These are phyloP conservation scores for Xerocomus brunneocitrinus DNA, from an alignment of 768 basidiomycete genomes.

Conservation along the genomic window DNA sequence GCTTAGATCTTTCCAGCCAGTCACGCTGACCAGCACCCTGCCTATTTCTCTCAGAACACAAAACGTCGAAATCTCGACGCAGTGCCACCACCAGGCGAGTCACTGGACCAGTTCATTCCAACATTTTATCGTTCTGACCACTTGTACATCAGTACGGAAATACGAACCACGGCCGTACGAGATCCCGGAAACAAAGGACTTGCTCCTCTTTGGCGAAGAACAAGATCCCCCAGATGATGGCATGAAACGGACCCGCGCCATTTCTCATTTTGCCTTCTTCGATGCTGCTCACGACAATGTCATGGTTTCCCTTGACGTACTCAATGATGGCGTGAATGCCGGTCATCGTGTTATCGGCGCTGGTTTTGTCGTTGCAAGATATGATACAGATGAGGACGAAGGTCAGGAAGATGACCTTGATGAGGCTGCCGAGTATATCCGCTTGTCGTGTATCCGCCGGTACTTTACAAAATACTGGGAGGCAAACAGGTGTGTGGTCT, in stretches of 20 bases:
- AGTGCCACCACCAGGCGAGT: conserved; percentile 13
- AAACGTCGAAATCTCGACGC: conserved; percentile 29
- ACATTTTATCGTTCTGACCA: neutral
- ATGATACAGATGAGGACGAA: conserved; percentile 55
- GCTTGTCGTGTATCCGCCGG: conserved; percentile 43
- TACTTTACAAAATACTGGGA: conserved; percentile 50
- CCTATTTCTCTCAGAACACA: conserved; percentile 8
- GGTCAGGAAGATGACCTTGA: conserved; percentile 51
- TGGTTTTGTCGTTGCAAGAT: conserved; percentile 47
- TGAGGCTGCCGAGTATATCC: conserved; percentile 37
- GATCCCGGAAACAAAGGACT: conserved; percentile 31
- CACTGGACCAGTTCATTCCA: neutral
- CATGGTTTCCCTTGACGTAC: conserved; percentile 43
- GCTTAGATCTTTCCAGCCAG: neutral
- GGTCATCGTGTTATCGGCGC: conserved; percentile 48
- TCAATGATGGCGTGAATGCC: conserved; percentile 42
- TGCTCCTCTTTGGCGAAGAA: conserved; percentile 42
- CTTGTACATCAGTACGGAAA: conserved; percentile 32
- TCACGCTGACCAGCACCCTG: neutral
- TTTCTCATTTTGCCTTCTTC: conserved; percentile 59
- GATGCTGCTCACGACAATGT: conserved; percentile 44
- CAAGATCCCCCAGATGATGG: conserved; percentile 32
- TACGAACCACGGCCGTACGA: conserved; percentile 34
- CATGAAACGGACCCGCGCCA: conserved; percentile 51
- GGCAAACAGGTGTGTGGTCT: conserved; percentile 44